Percentiles rank a stretch among this genome's conserved stretches.
Evolutionary conservation across 768 basidiomycete species (phyloP).

Genomic region (Myochromella boudieri): DNA sequence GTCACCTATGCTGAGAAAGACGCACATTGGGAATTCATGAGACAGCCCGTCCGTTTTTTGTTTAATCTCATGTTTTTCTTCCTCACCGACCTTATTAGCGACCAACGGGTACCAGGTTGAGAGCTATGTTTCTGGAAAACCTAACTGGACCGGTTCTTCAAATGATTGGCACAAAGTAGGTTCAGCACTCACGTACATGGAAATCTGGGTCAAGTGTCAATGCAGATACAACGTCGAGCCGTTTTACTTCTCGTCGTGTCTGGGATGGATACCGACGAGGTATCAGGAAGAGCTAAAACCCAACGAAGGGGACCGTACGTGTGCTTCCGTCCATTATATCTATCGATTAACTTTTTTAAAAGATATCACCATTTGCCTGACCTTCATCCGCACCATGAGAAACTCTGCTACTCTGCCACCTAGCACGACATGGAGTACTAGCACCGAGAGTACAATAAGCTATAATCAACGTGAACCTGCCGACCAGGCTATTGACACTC

Average conservation of each 20-base stretch:
- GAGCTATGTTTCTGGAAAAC: conserved; percentile 50
- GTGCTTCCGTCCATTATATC: not conserved
- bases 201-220: not conserved
- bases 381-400: conserved; percentile 45
- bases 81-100: conserved; percentile 17
- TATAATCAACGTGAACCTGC: conserved; percentile 3
- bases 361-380: conserved; percentile 59
- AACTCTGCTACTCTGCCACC: conserved; percentile 25
- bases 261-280: conserved; percentile 60
- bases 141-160: conserved; percentile 50
- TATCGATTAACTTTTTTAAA: not conserved
- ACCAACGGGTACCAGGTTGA: conserved; percentile 36
- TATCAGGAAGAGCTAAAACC: conserved; percentile 45
- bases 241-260: conserved; percentile 63
- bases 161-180: conserved; percentile 51
- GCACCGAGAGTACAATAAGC: conserved; percentile 13
- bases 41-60: conserved; percentile 26
- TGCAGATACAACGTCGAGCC: conserved; percentile 54
- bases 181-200: not conserved
- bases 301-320: conserved; percentile 39
- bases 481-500: conserved; percentile 49
- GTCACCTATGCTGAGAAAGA: conserved; percentile 22
- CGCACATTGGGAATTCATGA: conserved; percentile 33
- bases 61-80: not conserved
- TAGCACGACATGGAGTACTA: conserved; percentile 17